phyloP scores from a whole-genome alignment of 108 stramenopile genomes.

The Skeletonema costatum region DNA sequence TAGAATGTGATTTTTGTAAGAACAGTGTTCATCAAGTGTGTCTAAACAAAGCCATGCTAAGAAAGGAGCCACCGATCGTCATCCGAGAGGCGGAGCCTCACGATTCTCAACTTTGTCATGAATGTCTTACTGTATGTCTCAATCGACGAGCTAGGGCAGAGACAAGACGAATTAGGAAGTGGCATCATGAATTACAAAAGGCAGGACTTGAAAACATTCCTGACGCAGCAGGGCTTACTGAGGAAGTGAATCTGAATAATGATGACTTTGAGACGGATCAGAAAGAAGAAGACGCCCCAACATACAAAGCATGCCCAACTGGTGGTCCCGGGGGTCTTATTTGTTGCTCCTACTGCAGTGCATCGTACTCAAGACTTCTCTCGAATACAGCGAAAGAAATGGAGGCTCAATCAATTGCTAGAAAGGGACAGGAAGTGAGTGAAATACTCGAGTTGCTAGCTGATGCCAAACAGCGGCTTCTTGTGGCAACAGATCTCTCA shows the following conservation, averaged over 20 bases:
- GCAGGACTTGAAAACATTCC: conserved; percentile 29
- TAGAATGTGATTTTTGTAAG: conserved; percentile 74
- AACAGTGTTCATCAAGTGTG: conserved; percentile 68
- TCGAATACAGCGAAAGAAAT: conserved; percentile 56
- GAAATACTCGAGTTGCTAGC: conserved; percentile 75
- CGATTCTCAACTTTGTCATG: conserved; percentile 79
- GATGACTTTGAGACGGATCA: not conserved
- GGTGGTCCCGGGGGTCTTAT: conserved; percentile 87
- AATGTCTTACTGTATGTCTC: conserved; percentile 55
- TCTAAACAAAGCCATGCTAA: conserved; percentile 45
- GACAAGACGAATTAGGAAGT: conserved; percentile 63
- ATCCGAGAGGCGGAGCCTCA: conserved; percentile 74
- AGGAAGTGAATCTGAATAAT: conserved; percentile 36
- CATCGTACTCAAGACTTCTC: conserved; percentile 58
- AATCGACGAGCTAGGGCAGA: conserved; percentile 69
- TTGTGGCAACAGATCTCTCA: conserved; percentile 47
- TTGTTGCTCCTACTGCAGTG: conserved; percentile 73
- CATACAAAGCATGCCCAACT: conserved; percentile 62
- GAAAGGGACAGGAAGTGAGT: conserved; percentile 62
- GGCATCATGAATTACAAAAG: conserved; percentile 48
- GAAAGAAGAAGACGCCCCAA: conserved; percentile 21
- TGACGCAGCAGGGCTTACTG: conserved; percentile 39
- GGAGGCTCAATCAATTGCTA: conserved; percentile 69
- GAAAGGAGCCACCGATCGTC: conserved; percentile 46
- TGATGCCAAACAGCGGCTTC: conserved; percentile 74